phyloP scores from a whole-genome alignment of 106 monocot species.

The Apostasia ramifera region DNA sequence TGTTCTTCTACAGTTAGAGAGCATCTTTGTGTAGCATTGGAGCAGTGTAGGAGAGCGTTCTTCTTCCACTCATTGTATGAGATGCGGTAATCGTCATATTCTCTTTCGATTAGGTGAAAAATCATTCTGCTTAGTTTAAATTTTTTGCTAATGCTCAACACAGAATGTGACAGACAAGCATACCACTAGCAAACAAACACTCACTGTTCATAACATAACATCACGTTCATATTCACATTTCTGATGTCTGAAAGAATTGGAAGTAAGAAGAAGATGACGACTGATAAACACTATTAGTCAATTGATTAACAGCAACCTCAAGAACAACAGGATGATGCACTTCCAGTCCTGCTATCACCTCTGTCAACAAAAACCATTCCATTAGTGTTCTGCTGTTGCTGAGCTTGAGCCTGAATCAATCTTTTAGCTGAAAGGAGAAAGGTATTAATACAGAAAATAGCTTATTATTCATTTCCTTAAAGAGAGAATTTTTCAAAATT shows the following conservation, averaged over 20 bases:
- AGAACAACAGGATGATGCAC: constrained; percentile 13
- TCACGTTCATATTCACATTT: not conserved
- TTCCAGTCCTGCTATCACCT: not conserved
- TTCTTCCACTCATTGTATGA: no score
- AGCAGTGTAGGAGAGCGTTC: no score
- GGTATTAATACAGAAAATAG: not conserved
- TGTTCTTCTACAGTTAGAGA: no score
- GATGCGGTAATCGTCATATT: no score
- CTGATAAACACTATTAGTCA: not conserved
- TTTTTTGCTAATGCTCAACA: no score
- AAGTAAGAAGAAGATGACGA: not conserved
- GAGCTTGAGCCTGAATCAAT: constrained; percentile 9
- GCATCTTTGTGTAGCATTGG: no score
- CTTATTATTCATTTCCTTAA: no score
- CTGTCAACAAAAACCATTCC: constrained; percentile 15
- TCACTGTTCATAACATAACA: no score
- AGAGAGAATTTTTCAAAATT: not conserved
- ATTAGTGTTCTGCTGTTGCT: constrained; percentile 11
- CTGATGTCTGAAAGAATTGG: not conserved
- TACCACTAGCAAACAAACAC: no score
- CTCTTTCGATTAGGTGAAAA: no score
- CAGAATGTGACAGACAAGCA: no score
- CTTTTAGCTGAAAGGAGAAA: constrained; percentile 20
- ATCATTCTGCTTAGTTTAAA: no score
- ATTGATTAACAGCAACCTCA: not conserved